Conservation (phyloP, 1,139 yeast genomes). For the Yamadazyma atmosphaerica region DNA sequence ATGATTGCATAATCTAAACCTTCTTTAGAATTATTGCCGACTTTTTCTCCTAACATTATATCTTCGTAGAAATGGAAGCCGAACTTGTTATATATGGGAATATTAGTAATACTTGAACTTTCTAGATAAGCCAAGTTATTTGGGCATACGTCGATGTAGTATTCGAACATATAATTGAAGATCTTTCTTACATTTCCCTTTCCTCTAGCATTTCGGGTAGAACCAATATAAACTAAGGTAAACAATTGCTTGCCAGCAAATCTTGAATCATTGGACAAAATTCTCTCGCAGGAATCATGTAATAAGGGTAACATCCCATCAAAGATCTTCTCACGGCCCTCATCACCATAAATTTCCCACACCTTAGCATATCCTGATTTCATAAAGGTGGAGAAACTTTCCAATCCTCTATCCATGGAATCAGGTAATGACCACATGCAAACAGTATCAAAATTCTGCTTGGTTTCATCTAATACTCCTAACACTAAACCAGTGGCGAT, state of each 20-base stretch:
- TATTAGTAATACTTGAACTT: conserved; percentile 51
- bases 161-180: conserved; percentile 55
- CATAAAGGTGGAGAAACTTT: conserved; percentile 50
- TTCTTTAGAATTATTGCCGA: conserved; percentile 28
- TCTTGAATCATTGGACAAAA: conserved; percentile 31
- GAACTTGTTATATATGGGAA: conserved; percentile 59
- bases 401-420: conserved; percentile 44
- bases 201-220: conserved; percentile 59
- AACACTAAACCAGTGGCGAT: conserved; percentile 55
- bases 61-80: conserved; percentile 55
- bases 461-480: conserved; percentile 41
- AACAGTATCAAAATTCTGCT: conserved; percentile 58
- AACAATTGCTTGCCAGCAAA: conserved; percentile 44
- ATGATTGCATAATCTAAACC: conserved; percentile 53
- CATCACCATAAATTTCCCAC: conserved; percentile 51
- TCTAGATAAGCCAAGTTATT: conserved; percentile 54
- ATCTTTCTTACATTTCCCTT: conserved; percentile 64
- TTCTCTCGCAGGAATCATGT: conserved; percentile 50
- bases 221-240: conserved; percentile 64
- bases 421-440: conserved; percentile 63
- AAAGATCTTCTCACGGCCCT: conserved; percentile 56
- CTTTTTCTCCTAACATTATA: conserved; percentile 47
- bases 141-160: conserved; percentile 48
- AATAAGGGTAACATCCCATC: conserved; percentile 57
- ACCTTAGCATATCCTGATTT: conserved; percentile 58